Percentiles rank a stretch among this genome's conserved stretches.
Evolutionary conservation across 768 basidiomycete species (phyloP).

Genomic region (Suillus subaureus): DNA sequence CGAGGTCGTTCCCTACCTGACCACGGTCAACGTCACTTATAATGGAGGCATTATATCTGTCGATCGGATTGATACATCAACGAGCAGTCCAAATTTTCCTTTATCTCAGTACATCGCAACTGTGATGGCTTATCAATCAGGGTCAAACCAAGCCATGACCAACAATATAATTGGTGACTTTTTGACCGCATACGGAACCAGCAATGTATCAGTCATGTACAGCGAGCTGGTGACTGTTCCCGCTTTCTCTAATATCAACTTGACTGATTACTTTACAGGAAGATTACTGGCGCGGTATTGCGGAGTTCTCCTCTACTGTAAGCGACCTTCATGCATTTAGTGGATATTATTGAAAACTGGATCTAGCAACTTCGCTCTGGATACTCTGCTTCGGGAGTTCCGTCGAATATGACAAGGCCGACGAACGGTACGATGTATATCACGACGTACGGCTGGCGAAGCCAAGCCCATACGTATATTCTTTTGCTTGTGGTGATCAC

Average conservation of each 20-base stretch:
- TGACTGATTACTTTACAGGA: conserved; percentile 7
- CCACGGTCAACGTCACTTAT: conserved; percentile 19
- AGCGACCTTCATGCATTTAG: background rate
- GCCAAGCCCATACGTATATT: conserved; percentile 2
- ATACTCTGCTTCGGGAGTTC: conserved; percentile 5
- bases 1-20: conserved; percentile 14
- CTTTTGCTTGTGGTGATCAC: conserved; percentile 6
- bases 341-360: background rate
- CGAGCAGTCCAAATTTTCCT: background rate
- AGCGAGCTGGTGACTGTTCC: background rate
- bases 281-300: conserved; percentile 14
- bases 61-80: background rate
- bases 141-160: background rate
- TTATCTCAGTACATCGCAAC: conserved; percentile 1
- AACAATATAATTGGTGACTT: conserved; percentile 10
- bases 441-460: conserved; percentile 10
- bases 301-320: conserved; percentile 13
- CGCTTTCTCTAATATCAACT: background rate
- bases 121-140: conserved; percentile 4
- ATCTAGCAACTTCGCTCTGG: conserved; percentile 12
- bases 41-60: conserved; percentile 4
- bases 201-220: background rate
- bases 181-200: conserved; percentile 4
- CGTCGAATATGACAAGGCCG: conserved; percentile 6
- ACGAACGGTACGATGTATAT: conserved; percentile 9